Evolutionary conservation across 805 yeast species (phyloP), one percentile per base, ranked within the genome.

Genomic region (Lachancea sp.): DNA sequence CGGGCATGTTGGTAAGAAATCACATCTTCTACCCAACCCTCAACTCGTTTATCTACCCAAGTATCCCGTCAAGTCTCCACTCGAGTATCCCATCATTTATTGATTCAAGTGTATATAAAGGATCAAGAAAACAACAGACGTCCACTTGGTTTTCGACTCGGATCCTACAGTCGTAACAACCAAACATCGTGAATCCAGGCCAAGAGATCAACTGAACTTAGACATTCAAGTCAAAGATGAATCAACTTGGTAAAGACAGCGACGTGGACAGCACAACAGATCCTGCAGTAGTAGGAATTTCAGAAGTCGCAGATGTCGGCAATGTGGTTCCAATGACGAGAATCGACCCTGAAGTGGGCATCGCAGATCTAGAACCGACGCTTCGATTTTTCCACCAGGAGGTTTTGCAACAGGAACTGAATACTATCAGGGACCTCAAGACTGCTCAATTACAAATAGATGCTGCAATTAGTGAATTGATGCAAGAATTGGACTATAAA

Each of bases 91-190:
- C 3, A 17, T 35, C 27, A 15, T 11, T 32, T 11, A 3, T 11
- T 15, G 19, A 16, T 32, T 17, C 19, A 9, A 32, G 4, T 5
- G 25, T 35, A 35, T 35, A 35, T 35, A 35, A 35, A 35, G 25
- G 15, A 12, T 27, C 7, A 36, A 8, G 25, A 22, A 22, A 16
- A 13, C n/a, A 12, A 7, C 13, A 29, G 39, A 36, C 31, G 18
- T 36, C 22, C 31, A 36, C 39, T 36, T 36, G 39, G 31, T 36
- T 36, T 25, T 36, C 39, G 39, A 36, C 39, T 25, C 39, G 25
- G n/a, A 26, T 3, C 20, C 39, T 36, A 17, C 9, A 36, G 39
- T 36, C 39, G 39, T n/a, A 10, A 17, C 25, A 22, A 36, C 30
- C 19, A 36, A 22, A 22, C 11, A 8, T 6, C 19, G 18, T 5